These are phyloP conservation scores for Yarrowia galli DNA, from an alignment of 1,139 yeast genomes.

Conservation along the genomic window DNA sequence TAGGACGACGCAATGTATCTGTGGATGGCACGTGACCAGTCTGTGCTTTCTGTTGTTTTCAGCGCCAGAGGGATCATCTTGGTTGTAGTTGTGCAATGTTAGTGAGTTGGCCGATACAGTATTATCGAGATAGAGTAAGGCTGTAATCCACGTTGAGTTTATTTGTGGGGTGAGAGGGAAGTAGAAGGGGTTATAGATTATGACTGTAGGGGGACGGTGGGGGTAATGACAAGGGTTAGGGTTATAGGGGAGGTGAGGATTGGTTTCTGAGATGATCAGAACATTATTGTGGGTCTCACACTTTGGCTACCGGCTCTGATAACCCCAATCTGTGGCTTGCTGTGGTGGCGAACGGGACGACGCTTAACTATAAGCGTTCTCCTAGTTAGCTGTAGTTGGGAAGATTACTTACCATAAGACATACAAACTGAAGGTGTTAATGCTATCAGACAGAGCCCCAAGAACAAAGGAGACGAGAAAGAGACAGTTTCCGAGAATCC, in stretches of 20 bases:
- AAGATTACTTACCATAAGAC: too few relatives aligned
- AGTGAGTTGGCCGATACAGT: not conserved
- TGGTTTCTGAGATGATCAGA: not conserved
- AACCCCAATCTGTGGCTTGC: not conserved
- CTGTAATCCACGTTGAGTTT: not conserved
- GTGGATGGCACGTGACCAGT: constrained; percentile 71
- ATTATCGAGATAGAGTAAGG: too few relatives aligned
- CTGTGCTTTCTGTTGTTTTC: constrained; percentile 66
- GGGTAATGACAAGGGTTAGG: not conserved
- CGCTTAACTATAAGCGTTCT: too few relatives aligned
- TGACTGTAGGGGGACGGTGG: not conserved
- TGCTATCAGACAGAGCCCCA: too few relatives aligned
- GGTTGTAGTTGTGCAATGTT: not conserved
- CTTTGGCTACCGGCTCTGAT: too few relatives aligned
- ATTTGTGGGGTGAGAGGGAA: not conserved
- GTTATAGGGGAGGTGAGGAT: not conserved
- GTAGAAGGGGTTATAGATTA: not conserved
- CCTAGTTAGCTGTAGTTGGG: not conserved
- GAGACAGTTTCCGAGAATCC: too few relatives aligned
- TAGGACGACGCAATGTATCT: constrained; percentile 67
- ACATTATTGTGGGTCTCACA: too few relatives aligned
- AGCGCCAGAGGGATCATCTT: constrained; percentile 50
- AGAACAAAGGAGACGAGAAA: too few relatives aligned
- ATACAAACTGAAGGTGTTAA: too few relatives aligned
- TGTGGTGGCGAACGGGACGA: not conserved